Percentiles rank a stretch among this genome's conserved stretches.
phyloP scores from a whole-genome alignment of 495 filamentous ascomycete genomes.

The Mytilinidion resinicola region DNA sequence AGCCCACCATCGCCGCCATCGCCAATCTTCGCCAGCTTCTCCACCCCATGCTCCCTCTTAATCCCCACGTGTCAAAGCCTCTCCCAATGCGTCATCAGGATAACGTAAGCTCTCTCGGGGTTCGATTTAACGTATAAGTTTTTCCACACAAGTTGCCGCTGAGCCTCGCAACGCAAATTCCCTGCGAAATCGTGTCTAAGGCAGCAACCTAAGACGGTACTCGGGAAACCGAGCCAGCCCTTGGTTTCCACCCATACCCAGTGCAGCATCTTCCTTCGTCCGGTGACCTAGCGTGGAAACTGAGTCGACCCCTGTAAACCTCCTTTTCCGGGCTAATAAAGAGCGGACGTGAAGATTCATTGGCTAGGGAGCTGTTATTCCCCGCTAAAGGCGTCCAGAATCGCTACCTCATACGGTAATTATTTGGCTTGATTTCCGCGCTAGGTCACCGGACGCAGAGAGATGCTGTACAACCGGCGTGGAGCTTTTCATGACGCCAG shows the following conservation, averaged over 20 bases:
- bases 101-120: conserved; percentile 31
- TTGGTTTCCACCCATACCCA: conserved; percentile 37
- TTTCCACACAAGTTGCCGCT: conserved; percentile 25
- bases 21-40: conserved; percentile 29
- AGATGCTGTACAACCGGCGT: no score
- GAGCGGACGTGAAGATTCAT: no score
- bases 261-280: no score
- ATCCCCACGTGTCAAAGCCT: conserved; percentile 30
- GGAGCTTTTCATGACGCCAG: no score
- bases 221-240: conserved; percentile 39
- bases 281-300: no score
- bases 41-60: conserved; percentile 24
- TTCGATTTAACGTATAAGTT: conserved; percentile 23
- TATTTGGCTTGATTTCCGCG: no score
- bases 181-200: conserved; percentile 31
- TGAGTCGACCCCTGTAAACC: no score
- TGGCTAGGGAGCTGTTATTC: no score
- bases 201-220: conserved; percentile 21
- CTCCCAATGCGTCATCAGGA: conserved; percentile 30
- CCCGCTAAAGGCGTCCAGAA: no score
- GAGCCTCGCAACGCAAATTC: conserved; percentile 17
- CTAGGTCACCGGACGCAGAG: no score
- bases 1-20: conserved; percentile 16
- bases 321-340: no score
- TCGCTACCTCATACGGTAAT: no score